Conservation (phyloP, 2,329 filamentous ascomycete genomes). For the Ambrosiella beaveri region DNA sequence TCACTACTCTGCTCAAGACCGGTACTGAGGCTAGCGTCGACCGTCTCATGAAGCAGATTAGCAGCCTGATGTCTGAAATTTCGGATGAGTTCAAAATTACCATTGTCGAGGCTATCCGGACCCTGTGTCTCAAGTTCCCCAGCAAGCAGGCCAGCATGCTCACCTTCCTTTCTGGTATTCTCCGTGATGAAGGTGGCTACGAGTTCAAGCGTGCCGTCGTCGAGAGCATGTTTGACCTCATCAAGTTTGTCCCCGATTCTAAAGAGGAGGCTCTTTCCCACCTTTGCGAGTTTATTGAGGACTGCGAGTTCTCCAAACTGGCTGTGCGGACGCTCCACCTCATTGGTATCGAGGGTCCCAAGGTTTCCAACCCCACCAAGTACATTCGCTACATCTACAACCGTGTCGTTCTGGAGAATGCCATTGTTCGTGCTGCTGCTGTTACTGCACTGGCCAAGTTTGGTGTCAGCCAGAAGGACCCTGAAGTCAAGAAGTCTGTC, state of each 20-base stretch:
- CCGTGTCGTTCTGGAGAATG: slow-evolving; percentile 90
- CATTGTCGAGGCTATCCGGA: slow-evolving; percentile 96
- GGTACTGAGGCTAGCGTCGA: slow-evolving; percentile 96
- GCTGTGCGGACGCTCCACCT: slow-evolving; percentile 90
- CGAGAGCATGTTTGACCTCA: slow-evolving; percentile 97
- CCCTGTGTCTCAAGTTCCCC: slow-evolving; percentile 91
- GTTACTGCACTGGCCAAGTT: slow-evolving; percentile 95
- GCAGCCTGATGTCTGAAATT: slow-evolving; percentile 95
- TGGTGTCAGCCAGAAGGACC: slow-evolving; percentile 87
- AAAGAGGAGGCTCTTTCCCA: slow-evolving; percentile 74
- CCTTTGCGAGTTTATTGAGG: slow-evolving; percentile 96
- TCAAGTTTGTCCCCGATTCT: slow-evolving; percentile 91
- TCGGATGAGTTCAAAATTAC: slow-evolving; percentile 99
- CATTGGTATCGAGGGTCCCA: slow-evolving; percentile 83
- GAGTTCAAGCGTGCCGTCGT: slow-evolving; percentile 97
- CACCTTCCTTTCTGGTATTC: slow-evolving; percentile 87
- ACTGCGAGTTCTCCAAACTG: slow-evolving; percentile 97
- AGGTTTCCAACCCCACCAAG: slow-evolving; percentile 89
- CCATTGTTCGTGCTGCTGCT: slow-evolving; percentile 83
- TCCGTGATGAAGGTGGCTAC: slow-evolving; percentile 91
- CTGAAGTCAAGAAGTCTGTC: slow-evolving; percentile 91
- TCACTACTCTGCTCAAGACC: slow-evolving; percentile 94
- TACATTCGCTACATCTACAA: slow-evolving; percentile 99
- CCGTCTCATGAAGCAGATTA: slow-evolving; percentile 95
- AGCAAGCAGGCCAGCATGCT: slow-evolving; percentile 97